A percentile compares a stretch with the other conserved stretches of the same genome.
Conservation (phyloP, 768 basidiomycete species). For the Kwoniella sp. region DNA sequence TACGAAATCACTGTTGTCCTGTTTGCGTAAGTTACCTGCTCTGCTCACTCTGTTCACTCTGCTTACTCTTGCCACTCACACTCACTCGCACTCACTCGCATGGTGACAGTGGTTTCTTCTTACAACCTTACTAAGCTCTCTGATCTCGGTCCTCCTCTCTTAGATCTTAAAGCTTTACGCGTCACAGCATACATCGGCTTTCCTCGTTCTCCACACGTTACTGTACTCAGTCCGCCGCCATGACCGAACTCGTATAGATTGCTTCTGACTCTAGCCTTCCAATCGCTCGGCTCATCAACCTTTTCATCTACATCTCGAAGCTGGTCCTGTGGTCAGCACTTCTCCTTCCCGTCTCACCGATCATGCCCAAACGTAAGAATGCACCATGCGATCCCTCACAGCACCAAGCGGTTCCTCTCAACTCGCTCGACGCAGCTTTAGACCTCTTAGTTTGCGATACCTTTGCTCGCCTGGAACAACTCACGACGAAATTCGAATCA, state of each 20-base stretch:
- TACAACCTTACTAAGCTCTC: background rate
- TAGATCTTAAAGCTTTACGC: no score
- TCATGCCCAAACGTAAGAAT: constrained; percentile 40
- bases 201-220: background rate
- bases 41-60: background rate
- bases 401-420: constrained; percentile 23
- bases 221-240: background rate
- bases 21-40: background rate
- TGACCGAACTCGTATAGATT: background rate
- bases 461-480: constrained; percentile 34
- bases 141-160: background rate
- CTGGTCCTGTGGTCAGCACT: no score
- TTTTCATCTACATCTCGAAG: background rate
- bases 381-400: constrained; percentile 19
- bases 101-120: background rate
- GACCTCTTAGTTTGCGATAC: constrained; percentile 51
- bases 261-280: background rate
- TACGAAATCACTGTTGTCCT: no score
- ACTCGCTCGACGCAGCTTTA: constrained; percentile 48
- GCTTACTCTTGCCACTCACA: background rate
- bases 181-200: no score
- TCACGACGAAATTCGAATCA: constrained; percentile 37
- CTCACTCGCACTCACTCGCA: no score
- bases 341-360: background rate
- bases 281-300: background rate